Evolutionary conservation across 2,329 filamentous ascomycete genomes (phyloP).

Genomic region (Rugonectria rugulosa): DNA sequence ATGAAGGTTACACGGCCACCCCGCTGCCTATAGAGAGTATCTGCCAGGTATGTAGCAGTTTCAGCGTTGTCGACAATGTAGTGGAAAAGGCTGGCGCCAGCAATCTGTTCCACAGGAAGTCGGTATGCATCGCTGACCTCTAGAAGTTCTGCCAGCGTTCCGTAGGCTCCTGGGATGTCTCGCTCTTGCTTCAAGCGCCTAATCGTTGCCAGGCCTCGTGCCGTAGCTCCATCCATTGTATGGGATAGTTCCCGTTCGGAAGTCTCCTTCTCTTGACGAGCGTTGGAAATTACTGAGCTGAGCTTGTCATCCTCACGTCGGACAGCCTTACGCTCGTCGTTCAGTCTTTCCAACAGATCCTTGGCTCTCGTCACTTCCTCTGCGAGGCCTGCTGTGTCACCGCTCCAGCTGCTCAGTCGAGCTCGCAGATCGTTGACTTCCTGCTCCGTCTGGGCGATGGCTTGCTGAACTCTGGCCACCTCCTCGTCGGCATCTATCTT

Average conservation of each 20-base stretch:
- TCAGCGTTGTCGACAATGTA: conserved; percentile 93
- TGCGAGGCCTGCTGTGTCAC: conserved; percentile 74
- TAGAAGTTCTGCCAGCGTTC: conserved; percentile 92
- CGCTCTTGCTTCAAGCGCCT: conserved; percentile 81
- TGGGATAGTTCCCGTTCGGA: conserved; percentile 81
- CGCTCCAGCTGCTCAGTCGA: conserved; percentile 80
- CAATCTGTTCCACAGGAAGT: conserved; percentile 90
- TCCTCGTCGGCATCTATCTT: conserved; percentile 86
- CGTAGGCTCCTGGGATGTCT: conserved; percentile 86
- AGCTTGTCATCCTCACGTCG: conserved; percentile 91
- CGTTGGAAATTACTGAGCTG: conserved; percentile 77
- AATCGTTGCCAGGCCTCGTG: conserved; percentile 85
- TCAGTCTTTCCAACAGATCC: conserved; percentile 78
- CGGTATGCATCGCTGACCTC: conserved; percentile 85
- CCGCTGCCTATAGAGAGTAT: conserved; percentile 78
- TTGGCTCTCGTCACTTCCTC: conserved; percentile 80
- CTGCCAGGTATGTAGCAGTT: conserved; percentile 83
- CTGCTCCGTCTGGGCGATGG: conserved; percentile 75
- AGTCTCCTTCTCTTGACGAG: conserved; percentile 77
- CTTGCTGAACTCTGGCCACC: conserved; percentile 72
- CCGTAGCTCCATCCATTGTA: conserved; percentile 89
- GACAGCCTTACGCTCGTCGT: conserved; percentile 86
- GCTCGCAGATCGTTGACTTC: conserved; percentile 75
- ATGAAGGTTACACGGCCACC: conserved; percentile 94
- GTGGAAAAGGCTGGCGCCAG: conserved; percentile 91